Base-by-base conservation (phyloP, 108 stramenopile species). In the Cyclotella sp. region DNA sequence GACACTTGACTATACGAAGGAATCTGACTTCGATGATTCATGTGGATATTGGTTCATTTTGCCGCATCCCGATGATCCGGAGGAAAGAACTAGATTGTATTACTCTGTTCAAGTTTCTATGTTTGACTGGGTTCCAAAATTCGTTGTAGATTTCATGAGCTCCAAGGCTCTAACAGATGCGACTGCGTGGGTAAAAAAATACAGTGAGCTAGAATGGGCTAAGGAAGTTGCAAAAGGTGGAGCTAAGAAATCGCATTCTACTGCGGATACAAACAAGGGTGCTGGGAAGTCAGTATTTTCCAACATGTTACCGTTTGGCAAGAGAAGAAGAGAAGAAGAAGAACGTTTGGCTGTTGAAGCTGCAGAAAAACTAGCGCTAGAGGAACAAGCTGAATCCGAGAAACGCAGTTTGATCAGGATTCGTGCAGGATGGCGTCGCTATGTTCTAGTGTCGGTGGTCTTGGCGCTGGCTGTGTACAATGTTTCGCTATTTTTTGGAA, bases 131-230 rank as follows among this genome's bases (percentile, higher is more conserved):
- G 83, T 88, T 18, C 87, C 87, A 19, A 77, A 77, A 45, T 79
- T 88, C 57, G 87, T 84, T 0, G 84, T 86, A 3, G 81, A 86
- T 66, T 84, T 86, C 45, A 77, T 88, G 85, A 83, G 74, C 43
- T 84, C 68, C 43, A 86, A 88, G 76, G 87, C 85, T 18, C 77
- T 88, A 61, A 86, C 87, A 22, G 87, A 88, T 77, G 87, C 87
- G 16, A 86, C 83, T 15, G 85, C 80, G 22, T 88, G 87, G 87
- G 87, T 88, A 47, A 88, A 88, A 61, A 85, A 85, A 54, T 82
- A 76, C 68, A 80, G 84, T 58, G 86, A 86, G 70, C 60, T 77
- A 40, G 82, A 82, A 52, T 85, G 71, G 73, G 68, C 55, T 13
- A 85, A 82, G 71, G 82, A 73, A 45, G 49, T 66, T 26, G 81